A percentile compares a stretch with the other conserved stretches of the same genome.
Evolutionary conservation across 2,329 filamentous ascomycete species (phyloP).

Genomic region (Penicillium sumatraense): DNA sequence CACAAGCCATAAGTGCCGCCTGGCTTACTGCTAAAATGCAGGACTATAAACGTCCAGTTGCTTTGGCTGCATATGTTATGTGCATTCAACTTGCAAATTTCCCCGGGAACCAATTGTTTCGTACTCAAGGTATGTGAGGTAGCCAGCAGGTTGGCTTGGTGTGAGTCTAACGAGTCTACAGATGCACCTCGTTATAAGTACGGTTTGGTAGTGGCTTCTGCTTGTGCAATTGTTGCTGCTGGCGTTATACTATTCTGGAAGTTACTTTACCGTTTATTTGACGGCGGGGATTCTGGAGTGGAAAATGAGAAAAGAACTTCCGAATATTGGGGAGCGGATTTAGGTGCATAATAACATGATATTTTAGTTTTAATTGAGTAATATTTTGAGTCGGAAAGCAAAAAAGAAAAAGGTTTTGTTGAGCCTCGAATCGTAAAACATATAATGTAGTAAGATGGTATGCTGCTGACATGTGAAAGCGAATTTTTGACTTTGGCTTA

Average conservation of each 20-base stretch:
- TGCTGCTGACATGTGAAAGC: no score
- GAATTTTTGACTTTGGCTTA: no score
- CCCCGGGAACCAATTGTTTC: conserved; percentile 27
- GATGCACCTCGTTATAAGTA: conserved; percentile 6
- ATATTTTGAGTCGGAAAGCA: background rate
- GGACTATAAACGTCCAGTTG: conserved; percentile 29
- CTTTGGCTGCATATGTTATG: conserved; percentile 32
- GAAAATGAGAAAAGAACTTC: background rate
- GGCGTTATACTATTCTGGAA: conserved; percentile 6
- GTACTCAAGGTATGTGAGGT: conserved; percentile 21
- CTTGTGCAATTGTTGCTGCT: conserved; percentile 2
- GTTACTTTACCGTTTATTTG: conserved; percentile 2
- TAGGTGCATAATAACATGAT: background rate
- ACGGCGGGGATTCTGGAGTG: conserved; percentile 5
- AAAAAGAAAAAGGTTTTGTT: background rate
- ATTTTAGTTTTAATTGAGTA: background rate
- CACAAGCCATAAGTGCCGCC: conserved; percentile 29
- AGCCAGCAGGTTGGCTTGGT: no score
- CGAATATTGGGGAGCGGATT: background rate
- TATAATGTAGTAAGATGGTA: no score
- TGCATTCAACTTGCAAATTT: conserved; percentile 30
- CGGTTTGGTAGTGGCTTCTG: background rate
- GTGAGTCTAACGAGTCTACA: background rate
- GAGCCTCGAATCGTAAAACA: no score
- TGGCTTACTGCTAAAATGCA: conserved; percentile 31